Percentiles rank a stretch among this genome's conserved stretches.
phyloP scores from a whole-genome alignment of 116 monocot species.

The Zostera marina region DNA sequence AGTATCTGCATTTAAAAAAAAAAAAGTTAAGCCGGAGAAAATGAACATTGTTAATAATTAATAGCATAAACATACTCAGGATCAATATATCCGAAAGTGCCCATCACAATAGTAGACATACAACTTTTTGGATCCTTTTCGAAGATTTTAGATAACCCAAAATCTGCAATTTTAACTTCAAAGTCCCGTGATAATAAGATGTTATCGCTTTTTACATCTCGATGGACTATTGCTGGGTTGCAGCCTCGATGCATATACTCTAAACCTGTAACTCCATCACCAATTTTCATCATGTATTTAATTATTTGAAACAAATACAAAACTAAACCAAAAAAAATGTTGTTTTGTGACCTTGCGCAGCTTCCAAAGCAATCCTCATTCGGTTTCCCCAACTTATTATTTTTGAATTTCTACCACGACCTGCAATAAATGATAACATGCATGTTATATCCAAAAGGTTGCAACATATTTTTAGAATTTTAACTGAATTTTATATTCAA shows the following conservation, averaged over 20 bases:
- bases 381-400: neutral
- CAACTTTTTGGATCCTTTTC: conserved; percentile 28
- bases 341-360: conserved; percentile 2
- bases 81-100: neutral
- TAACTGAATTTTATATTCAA: neutral
- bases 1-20: no score
- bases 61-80: neutral
- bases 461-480: neutral
- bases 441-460: neutral
- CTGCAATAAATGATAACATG: neutral
- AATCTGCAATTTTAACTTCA: conserved; percentile 32
- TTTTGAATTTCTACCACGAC: neutral
- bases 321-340: neutral
- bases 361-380: neutral
- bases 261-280: no score
- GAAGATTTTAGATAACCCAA: conserved; percentile 20
- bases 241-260: conserved; percentile 20
- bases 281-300: no score
- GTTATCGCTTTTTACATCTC: conserved; percentile 59
- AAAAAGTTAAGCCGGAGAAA: no score
- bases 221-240: conserved; percentile 55
- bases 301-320: no score
- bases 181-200: conserved; percentile 55
- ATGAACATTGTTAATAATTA: no score
- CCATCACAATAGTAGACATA: neutral